Evolutionary conservation across 805 yeast species (phyloP), one percentile per base, ranked within the genome.

Genomic region (Metschnikowia colocasiae): DNA sequence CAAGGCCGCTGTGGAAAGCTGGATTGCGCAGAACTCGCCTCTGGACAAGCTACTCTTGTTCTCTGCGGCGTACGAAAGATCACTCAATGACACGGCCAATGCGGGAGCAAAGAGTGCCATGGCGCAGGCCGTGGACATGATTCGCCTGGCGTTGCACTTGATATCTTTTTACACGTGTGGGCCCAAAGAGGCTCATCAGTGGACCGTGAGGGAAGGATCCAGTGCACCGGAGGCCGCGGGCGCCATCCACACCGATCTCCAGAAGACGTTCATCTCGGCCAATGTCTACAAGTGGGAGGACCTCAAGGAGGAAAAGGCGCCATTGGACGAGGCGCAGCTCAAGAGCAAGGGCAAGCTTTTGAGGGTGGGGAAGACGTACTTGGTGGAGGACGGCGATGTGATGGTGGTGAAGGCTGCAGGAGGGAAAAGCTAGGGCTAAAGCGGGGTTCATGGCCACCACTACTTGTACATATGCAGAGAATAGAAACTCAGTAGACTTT

Each of bases 221-320:
- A 84, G 87, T 59, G 97, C 97, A 45, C 99, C 99, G n/a, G 90
- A 87, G 63, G 98, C 99, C 38, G 99, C 99, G 19, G 98, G 97
- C 66, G 96, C 94, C 38, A 92, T 92, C 60, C 99, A 94, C 69
- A 87, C 91, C 33, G 99, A 92, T 72, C 80, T 92, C 66, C 91
- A 88, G 79, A 87, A 85, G 68, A 92, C 98, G 19, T 94, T 94
- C 67, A 90, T 94, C 61, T 82, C 89, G 59, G 99, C 98, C 38
- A 90, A 89, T 67, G 86, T 94, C 55, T 89, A 89, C 62, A 91
- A 89, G 62, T 94, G 81, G 73, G 79, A 76, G 20, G 97, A 90
- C 63, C 71, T 91, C 52, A 43, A 46, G 45, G 29, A 45, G 10
- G 57, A 53, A 42, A 20, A 39, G 8, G 78, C 73, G 29, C 75